Evolutionary conservation across 2,329 filamentous ascomycete genomes (phyloP), one percentile per base, ranked within the genome.

Genomic region (Penicillium crustosum): DNA sequence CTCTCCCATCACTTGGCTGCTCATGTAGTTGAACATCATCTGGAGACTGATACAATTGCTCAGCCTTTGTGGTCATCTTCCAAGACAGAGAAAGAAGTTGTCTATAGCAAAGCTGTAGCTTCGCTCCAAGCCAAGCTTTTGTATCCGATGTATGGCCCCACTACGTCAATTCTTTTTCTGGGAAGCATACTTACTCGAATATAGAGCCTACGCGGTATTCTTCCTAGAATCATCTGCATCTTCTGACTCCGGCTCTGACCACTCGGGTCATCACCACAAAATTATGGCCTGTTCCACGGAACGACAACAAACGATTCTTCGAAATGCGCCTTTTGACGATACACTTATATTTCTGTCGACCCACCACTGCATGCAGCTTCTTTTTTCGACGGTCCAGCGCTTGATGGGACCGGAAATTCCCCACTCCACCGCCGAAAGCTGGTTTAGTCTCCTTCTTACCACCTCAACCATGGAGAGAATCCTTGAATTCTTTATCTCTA

Each of bases 401-500:
- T 58, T 69, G 17, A 70, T 70, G 68, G 57, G 49, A 9, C 68
- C 68, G 3, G 64, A 68, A n/a, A 66, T 70, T 25, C 48, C 62
- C 4, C 42, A 54, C 38, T 48, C 66, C 21, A 61, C 66, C 1
- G 62, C 66, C 8, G 63, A 66, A 51, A 62, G 54, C 27, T 70
- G 68, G 67, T 55, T 70, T 35, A 61, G 58, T 49, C 57, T 70
- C 1, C 67, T 70, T 45, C 66, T 69, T n/a, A 64, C 63, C 2
- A 68, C 63, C 1, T 69, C 66, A 6, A 70, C 67, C 2, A 59
- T 70, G 27, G 67, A 69, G 33, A 57, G 62, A 9, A 56, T 69
- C 21, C 52, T 69, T 5, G 33, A 61, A 9, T 68, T 70, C 35
- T 70, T 70, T 47, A 12, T 52, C 12, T 62, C 65, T 7, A 56